Evolutionary conservation across 163 green algal genomes (phyloP).

Genomic region (Scenedesmus sp.): DNA sequence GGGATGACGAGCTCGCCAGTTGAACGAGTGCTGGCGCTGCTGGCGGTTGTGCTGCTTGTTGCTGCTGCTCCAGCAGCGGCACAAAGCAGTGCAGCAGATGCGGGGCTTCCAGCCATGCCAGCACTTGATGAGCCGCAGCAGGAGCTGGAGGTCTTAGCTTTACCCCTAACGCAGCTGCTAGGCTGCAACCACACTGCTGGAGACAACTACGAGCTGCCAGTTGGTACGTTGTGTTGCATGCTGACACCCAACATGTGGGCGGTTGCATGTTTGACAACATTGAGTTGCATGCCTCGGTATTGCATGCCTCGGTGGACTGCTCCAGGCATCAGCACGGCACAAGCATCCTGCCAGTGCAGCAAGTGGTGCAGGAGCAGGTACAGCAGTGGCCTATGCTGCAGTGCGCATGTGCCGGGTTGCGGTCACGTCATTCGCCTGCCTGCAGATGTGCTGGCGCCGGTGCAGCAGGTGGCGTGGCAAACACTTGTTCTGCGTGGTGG

Average conservation of each 20-base stretch:
- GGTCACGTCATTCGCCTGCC: too few species aligned
- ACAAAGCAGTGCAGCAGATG: not conserved
- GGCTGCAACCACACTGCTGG: not conserved
- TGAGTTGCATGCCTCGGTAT: too few species aligned
- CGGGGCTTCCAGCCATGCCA: not conserved
- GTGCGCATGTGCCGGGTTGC: not conserved
- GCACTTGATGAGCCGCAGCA: not conserved
- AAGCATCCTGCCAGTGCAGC: not conserved
- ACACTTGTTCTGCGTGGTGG: too few species aligned
- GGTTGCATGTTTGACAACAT: too few species aligned
- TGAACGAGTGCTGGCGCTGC: not conserved
- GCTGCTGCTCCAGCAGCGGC: not conserved
- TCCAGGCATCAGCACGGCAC: not conserved
- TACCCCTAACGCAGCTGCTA: slow-evolving; percentile 3
- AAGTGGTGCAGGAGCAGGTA: not conserved
- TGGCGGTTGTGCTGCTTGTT: not conserved
- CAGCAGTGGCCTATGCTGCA: not conserved
- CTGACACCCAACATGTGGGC: not conserved
- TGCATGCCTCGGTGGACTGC: not conserved
- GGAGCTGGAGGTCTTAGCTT: not conserved
- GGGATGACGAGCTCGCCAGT: not conserved
- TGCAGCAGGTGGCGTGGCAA: too few species aligned
- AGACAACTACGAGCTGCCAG: slow-evolving; percentile 15
- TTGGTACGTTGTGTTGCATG: not conserved
- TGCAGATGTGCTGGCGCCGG: too few species aligned